These are phyloP conservation scores for Globisporangium spiculum DNA, from an alignment of 352 stramenopile species.

Conservation along the genomic window DNA sequence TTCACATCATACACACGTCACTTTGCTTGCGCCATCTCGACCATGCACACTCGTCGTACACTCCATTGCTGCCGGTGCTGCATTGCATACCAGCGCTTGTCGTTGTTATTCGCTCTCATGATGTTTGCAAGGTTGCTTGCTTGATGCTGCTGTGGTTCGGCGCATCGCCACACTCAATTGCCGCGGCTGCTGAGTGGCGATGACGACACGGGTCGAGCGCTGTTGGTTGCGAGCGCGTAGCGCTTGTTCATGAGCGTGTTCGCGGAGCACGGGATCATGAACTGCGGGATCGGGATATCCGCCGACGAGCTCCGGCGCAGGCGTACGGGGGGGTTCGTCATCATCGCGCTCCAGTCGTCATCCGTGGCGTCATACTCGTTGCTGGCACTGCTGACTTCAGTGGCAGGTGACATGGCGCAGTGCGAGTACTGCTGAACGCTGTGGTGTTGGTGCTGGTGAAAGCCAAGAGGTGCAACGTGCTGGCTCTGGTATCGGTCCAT, in stretches of 20 bases:
- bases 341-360: conserved; percentile 5
- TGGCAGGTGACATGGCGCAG: not conserved
- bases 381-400: not conserved
- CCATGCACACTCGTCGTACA: too few relatives aligned
- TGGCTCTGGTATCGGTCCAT: conserved; percentile 4
- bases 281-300: conserved; percentile 50
- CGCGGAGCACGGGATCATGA: conserved; percentile 56
- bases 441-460: not conserved
- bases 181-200: not conserved
- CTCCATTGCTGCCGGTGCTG: too few relatives aligned
- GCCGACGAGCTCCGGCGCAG: conserved; percentile 21
- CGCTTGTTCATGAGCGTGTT: conserved; percentile 53
- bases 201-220: not conserved
- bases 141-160: too few relatives aligned
- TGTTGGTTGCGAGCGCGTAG: conserved; percentile 25
- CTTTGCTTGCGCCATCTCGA: too few relatives aligned
- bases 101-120: too few relatives aligned
- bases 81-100: not conserved
- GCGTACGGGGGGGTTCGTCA: not conserved
- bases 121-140: too few relatives aligned
- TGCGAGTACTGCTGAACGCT: not conserved
- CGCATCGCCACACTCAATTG: not conserved
- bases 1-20: too few relatives aligned
- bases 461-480: not conserved
- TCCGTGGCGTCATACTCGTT: not conserved